A percentile compares a stretch with the other conserved stretches of the same genome.
phyloP scores from a whole-genome alignment of 148 eudicot species.

The Cornus florida region DNA sequence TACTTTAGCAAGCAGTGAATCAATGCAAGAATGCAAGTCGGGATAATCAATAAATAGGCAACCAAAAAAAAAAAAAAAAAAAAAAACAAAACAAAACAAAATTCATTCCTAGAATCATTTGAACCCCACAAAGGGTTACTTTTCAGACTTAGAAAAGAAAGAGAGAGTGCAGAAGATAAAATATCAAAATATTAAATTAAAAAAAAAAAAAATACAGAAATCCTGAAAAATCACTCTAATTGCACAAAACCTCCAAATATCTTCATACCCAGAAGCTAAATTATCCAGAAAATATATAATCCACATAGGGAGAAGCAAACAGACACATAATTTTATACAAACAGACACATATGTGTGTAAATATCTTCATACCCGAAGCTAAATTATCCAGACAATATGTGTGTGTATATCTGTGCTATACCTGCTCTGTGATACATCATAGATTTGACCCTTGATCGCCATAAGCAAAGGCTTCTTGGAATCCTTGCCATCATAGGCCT shows the following conservation, averaged over 20 bases:
- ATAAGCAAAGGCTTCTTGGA: slow-evolving; percentile 77
- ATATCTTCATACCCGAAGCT: background rate
- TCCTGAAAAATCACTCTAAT: background rate
- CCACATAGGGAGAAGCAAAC: background rate
- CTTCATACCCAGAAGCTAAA: background rate
- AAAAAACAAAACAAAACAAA: too few species aligned
- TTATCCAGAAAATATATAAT: background rate
- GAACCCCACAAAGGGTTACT: background rate
- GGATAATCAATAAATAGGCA: background rate
- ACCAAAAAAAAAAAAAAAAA: background rate
- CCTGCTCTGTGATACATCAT: slow-evolving; percentile 98
- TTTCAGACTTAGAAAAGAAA: too few species aligned
- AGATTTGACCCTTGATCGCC: slow-evolving; percentile 98
- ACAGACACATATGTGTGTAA: too few species aligned
- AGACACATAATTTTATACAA: background rate
- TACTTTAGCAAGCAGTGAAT: background rate
- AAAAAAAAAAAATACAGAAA: background rate
- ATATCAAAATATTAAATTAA: background rate
- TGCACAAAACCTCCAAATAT: background rate
- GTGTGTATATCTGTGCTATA: slow-evolving; percentile 7
- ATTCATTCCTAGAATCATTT: background rate
- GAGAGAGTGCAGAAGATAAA: too few species aligned
- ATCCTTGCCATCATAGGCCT: slow-evolving; percentile 73
- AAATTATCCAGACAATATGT: too few species aligned
- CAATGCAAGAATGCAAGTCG: background rate